These are phyloP conservation scores for Morella rubra DNA, from an alignment of 306 rosid genomes.

Conservation along the genomic window DNA sequence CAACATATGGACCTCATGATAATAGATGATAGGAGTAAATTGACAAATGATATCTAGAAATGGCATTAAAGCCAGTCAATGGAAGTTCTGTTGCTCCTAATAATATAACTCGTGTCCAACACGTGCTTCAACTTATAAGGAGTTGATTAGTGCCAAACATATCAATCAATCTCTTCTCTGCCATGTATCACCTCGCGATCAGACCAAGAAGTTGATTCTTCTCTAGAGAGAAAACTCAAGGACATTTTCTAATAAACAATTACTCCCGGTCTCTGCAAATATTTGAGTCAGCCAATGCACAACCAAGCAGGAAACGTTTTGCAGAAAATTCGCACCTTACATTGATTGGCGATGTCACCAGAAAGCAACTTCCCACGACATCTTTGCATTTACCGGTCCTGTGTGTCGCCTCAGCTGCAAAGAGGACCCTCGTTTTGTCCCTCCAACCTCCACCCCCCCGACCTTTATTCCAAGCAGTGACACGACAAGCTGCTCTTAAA, in stretches of 20 bases:
- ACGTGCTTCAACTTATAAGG: not conserved
- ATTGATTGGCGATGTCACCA: not conserved
- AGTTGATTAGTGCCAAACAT: too few relatives aligned
- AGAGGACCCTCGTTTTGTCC: not conserved
- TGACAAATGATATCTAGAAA: not conserved
- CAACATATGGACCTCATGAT: not conserved
- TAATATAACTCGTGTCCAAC: not conserved
- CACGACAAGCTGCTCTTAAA: slow-evolving; percentile 22
- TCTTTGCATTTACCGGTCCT: too few relatives aligned
- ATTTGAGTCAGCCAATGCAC: not conserved
- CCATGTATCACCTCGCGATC: not conserved
- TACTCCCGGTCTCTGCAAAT: not conserved
- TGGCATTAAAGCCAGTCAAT: too few relatives aligned
- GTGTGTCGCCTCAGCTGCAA: not conserved
- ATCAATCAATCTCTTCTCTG: not conserved
- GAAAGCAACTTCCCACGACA: not conserved
- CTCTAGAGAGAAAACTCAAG: not conserved
- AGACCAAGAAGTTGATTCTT: not conserved
- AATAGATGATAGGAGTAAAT: not conserved
- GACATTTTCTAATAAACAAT: not conserved
- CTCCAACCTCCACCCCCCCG: not conserved
- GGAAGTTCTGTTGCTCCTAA: not conserved
- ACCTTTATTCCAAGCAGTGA: not conserved
- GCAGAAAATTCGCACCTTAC: too few relatives aligned
- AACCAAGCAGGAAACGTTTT: not conserved